These are phyloP conservation scores for Colletotrichum orbiculare DNA, from an alignment of 2,329 filamentous ascomycete species.

Conservation along the genomic window DNA sequence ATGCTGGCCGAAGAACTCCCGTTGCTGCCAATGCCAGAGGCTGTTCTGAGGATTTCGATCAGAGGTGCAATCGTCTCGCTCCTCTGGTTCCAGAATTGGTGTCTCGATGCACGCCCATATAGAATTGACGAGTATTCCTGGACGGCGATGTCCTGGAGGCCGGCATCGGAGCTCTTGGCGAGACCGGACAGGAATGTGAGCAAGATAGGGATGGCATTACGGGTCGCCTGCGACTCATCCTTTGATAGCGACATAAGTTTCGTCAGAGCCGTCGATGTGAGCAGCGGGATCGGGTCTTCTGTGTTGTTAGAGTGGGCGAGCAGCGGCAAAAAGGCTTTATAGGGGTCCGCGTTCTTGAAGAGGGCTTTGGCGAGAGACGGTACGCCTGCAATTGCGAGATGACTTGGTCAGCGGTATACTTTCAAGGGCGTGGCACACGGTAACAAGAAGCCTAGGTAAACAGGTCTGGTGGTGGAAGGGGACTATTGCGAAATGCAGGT, in stretches of 20 bases:
- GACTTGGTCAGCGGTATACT: slow-evolving; percentile 10
- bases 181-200: slow-evolving; percentile 88
- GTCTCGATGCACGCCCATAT: slow-evolving; percentile 77
- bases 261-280: slow-evolving; percentile 88
- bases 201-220: slow-evolving; percentile 82
- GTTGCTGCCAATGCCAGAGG: slow-evolving; percentile 77
- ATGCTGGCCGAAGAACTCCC: slow-evolving; percentile 69
- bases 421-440: too few species aligned
- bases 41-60: slow-evolving; percentile 83
- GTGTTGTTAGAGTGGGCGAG: slow-evolving; percentile 80
- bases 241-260: slow-evolving; percentile 78
- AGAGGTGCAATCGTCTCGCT: slow-evolving; percentile 86
- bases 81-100: slow-evolving; percentile 91
- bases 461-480: not conserved
- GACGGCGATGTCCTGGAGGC: slow-evolving; percentile 94
- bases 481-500: not conserved
- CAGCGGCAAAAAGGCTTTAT: slow-evolving; percentile 85
- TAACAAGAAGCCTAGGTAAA: not conserved
- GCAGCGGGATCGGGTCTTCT: slow-evolving; percentile 86
- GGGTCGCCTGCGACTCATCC: slow-evolving; percentile 72
- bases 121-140: slow-evolving; percentile 90
- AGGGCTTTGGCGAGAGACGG: slow-evolving; percentile 82
- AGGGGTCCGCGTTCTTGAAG: slow-evolving; percentile 79
- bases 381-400: slow-evolving; percentile 67
- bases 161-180: slow-evolving; percentile 86